Evolutionary conservation across 192 early-diverging fungal species (phyloP).

Genomic region (Coemansia sp.): DNA sequence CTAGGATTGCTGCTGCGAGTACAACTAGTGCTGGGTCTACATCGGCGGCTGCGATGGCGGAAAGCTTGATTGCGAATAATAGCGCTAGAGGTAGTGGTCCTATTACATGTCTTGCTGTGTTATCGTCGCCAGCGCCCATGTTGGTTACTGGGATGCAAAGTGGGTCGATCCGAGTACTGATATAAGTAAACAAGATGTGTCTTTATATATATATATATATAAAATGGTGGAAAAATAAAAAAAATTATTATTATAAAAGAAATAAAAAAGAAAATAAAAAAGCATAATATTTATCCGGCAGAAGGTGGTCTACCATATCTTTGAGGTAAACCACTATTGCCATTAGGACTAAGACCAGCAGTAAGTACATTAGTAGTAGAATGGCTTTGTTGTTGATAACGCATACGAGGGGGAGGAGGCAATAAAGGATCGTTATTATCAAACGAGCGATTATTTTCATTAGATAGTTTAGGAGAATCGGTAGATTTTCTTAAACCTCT

Average conservation of each 20-base stretch:
- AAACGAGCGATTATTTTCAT: slow-evolving; percentile 6
- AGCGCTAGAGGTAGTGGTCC: slow-evolving; percentile 27
- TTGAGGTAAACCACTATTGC: too few species aligned
- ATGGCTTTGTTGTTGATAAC: slow-evolving; percentile 35
- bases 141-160: slow-evolving; percentile 32
- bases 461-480: slow-evolving; percentile 8
- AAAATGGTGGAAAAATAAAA: neutral
- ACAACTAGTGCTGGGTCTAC: too few species aligned
- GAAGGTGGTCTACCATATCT: neutral
- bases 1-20: too few species aligned
- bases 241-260: neutral
- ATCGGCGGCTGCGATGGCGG: slow-evolving; percentile 2
- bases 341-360: too few species aligned
- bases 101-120: slow-evolving; percentile 21
- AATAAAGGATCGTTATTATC: neutral
- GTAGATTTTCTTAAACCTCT: neutral
- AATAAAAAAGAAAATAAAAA: neutral
- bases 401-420: slow-evolving; percentile 18
- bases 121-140: slow-evolving; percentile 27
- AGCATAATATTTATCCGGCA: neutral
- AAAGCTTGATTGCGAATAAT: slow-evolving; percentile 12
- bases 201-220: neutral
- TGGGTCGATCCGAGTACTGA: slow-evolving; percentile 25
- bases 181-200: slow-evolving; percentile 3
- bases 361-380: slow-evolving; percentile 20